Evolutionary conservation across 441 rosid genomes (phyloP).

Genomic region (Pelargonium myrrhifolium): DNA sequence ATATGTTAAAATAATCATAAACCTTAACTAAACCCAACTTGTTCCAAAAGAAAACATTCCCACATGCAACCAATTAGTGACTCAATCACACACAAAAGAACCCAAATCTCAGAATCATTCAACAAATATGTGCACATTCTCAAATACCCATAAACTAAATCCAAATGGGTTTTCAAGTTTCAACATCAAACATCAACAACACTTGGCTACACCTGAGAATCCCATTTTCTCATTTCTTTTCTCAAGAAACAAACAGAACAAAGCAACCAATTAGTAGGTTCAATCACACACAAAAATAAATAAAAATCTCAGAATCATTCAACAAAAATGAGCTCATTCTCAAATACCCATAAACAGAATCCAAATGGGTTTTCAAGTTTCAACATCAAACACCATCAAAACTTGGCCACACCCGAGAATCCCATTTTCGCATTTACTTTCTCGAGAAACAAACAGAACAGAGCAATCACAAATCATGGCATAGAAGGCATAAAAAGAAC

Average conservation of each 20-base stretch:
- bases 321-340: not conserved
- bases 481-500: too few species aligned
- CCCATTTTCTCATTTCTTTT: too few species aligned
- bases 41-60: not conserved
- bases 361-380: too few species aligned
- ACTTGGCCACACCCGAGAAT: too few species aligned
- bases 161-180: too few species aligned
- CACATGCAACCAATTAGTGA: not conserved
- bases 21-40: not conserved
- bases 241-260: conserved; percentile 9
- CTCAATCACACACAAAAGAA: not conserved
- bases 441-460: conserved; percentile 9
- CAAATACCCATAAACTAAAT: not conserved
- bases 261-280: too few species aligned
- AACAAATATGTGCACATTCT: not conserved
- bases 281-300: too few species aligned
- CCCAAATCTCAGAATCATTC: not conserved
- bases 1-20: too few species aligned
- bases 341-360: not conserved
- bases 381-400: too few species aligned
- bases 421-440: not conserved
- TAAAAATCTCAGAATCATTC: too few species aligned
- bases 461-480: not conserved
- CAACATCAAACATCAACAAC: too few species aligned
- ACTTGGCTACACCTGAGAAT: too few species aligned